phyloP scores from a whole-genome alignment of 331 rosid genomes.

The Arachis monticola region DNA sequence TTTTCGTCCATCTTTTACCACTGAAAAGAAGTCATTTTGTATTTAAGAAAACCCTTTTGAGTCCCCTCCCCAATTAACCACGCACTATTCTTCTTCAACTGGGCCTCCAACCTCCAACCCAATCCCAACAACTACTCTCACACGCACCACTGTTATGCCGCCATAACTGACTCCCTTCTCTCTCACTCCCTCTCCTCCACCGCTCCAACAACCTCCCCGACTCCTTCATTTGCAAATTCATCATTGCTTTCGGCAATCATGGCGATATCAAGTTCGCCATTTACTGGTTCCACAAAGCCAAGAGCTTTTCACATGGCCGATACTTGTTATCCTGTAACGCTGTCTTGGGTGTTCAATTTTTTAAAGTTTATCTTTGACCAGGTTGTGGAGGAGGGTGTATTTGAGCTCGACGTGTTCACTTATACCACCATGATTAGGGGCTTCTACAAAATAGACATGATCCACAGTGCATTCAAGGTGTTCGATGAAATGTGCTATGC shows the following conservation, averaged over 20 bases:
- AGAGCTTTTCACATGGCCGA: too few relatives aligned
- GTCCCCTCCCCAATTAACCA: not conserved
- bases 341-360: conserved; percentile 48
- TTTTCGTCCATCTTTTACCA: too few relatives aligned
- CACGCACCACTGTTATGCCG: conserved; percentile 32
- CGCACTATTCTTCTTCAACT: conserved; percentile 47
- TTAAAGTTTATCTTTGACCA: conserved; percentile 51
- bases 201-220: conserved; percentile 43
- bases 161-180: conserved; percentile 45
- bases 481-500: conserved; percentile 61
- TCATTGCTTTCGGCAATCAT: too few relatives aligned
- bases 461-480: conserved; percentile 50
- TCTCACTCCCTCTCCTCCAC: conserved; percentile 60
- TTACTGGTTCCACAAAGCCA: too few relatives aligned
- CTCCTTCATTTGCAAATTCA: not conserved
- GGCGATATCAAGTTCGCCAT: too few relatives aligned
- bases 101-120: conserved; percentile 40
- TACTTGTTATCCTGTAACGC: conserved; percentile 19
- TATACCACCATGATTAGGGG: conserved; percentile 47
- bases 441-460: conserved; percentile 50
- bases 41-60: too few relatives aligned
- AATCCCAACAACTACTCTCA: conserved; percentile 16
- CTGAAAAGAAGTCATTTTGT: too few relatives aligned
- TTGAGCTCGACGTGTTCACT: conserved; percentile 38
- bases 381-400: conserved; percentile 41